Evolutionary conservation across 2,329 filamentous ascomycete species (phyloP), one percentile per base, ranked within the genome.

Genomic region (Fusarium transvaalense): DNA sequence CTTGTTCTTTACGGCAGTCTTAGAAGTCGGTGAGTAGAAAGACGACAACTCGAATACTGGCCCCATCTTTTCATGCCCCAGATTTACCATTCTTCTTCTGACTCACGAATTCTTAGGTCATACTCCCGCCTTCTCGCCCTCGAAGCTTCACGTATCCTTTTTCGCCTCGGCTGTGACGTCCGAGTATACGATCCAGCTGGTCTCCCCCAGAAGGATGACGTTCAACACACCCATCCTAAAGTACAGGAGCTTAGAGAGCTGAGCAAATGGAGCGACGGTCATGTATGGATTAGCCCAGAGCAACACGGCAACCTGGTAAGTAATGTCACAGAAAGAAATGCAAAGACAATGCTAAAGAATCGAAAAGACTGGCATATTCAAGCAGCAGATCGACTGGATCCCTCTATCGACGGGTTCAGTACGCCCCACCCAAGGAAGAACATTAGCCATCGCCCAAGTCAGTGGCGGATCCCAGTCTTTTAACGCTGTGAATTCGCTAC

Each of bases 351-450:
- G 3, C 39, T n/a, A 15, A 42, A 3, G 0, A 3, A 6, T 3
- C 2, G 5, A 0, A 10, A 7, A 56, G 56, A 60, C 57, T 0
- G 57, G 41, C 5, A 59, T 59, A 3, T 60, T 59, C 23, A 60
- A 60, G 6, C 57, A 60, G 13, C 54, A 60, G 10, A 59, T 60
- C 0, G 57, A 50, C 7, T 60, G 54, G 57, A 60, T 60, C 1
- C 56, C 54, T n/a, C 39, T 29, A 9, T 57, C 56, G 0, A 31
- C 53, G 10, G 53, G 53, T 6, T 56, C 53, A 1, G 53, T 56
- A 0, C 53, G 53, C 0, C 53, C 53, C 5, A 56, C 53, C 0
- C 54, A 60, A 25, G 56, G 54, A 0, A 23, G 57, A 19, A 60
- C 41, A 3, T 25, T 60, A 0, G 57, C 57, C 4, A 25, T 51